Evolutionary conservation across 257 asterid species (phyloP), one percentile per base, ranked within the genome.

Genomic region (Penstemon barbatus): DNA sequence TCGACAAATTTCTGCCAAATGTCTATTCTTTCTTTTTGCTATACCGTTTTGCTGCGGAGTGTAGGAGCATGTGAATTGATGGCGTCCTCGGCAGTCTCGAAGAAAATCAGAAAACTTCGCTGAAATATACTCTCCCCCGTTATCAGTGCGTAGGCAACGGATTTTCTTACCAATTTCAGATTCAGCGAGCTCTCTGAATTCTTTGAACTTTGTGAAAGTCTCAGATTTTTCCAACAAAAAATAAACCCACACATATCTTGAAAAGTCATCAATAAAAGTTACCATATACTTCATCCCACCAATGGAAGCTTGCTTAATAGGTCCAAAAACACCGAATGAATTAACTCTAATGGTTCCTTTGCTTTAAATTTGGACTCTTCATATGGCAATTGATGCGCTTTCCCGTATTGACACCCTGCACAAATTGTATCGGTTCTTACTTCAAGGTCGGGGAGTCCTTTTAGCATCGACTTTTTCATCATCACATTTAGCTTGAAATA

Each of bases 181-280:
- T 57, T 58, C 48, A 0, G 37, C 73, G n/a, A 1, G n/a, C 48
- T 69, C 18, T 9, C 45, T 60, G 39, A 70, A 70, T 8, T 70
- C 70, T 50, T 50, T 18, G 11, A 65, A 65, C 36, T 65, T 65
- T 6, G 45, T 19, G 39, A 65, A 45, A 6, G 57, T 18, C 6
- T 70, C 61, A 5, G 62, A 70, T 13, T 73, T 73, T 38, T 65
- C 67, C 54, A 48, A 65, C 46, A 43, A 19, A 19, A 73, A 65
- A 53, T 42, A 70, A 49, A 73, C 41, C 77, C 77, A 73, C 19
- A 73, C 68, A 33, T 66, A 73, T 71, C 69, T 61, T 4, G 73
- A 66, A 45, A 57, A 73, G 33, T 58, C 73, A 7, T 73, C 73
- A 58, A 65, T 73, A 11, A 73, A 73, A 0, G 66, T 69, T 39